Conservation (phyloP, 139 green algal species). For the Auxenochlorella protothecoides region DNA sequence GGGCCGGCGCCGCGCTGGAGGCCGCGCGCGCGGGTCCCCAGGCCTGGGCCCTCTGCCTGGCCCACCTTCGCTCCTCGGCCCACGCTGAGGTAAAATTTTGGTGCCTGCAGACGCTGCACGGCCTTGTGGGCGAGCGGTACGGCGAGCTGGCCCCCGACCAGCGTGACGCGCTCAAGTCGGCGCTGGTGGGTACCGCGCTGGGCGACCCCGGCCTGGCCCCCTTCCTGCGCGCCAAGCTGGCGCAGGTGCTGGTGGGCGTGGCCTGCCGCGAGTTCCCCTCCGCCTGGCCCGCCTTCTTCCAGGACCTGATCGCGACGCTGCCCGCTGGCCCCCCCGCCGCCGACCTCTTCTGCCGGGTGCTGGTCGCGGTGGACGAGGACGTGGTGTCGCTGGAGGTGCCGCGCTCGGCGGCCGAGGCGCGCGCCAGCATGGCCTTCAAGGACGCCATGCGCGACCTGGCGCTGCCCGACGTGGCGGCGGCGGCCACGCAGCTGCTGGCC, state of each 20-base stretch:
- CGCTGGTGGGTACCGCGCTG: slow-evolving; percentile 2
- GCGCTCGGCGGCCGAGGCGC: slow-evolving; percentile 55
- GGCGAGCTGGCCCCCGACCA: neutral
- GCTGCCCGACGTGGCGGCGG: slow-evolving; percentile 55
- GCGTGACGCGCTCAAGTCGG: slow-evolving; percentile 2
- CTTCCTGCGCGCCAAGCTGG: slow-evolving; percentile 92
- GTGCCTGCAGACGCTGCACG: slow-evolving; percentile 86
- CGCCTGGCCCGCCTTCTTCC: slow-evolving; percentile 81
- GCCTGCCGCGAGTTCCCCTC: slow-evolving; percentile 72
- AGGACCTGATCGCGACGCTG: slow-evolving; percentile 57
- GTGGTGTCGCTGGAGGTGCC: slow-evolving; percentile 83
- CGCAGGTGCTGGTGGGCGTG: slow-evolving; percentile 66
- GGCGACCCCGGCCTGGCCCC: slow-evolving; percentile 25
- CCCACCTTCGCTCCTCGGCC: slow-evolving; percentile 45
- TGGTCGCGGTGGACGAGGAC: slow-evolving; percentile 82
- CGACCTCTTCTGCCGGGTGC: slow-evolving; percentile 84
- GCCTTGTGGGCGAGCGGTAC: slow-evolving; percentile 35
- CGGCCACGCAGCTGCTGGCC: slow-evolving; percentile 36
- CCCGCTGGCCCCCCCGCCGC: slow-evolving; percentile 41
- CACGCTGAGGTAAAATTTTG: slow-evolving; percentile 92
- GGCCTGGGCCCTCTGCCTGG: slow-evolving; percentile 63
- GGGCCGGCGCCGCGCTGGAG: slow-evolving; percentile 52
- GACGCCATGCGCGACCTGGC: slow-evolving; percentile 87
- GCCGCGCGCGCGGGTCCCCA: slow-evolving; percentile 44
- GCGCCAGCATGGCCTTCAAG: slow-evolving; percentile 79